These are phyloP conservation scores for Oryza rufipogon DNA, from an alignment of 176 grass and related monocot genomes.

Conservation along the genomic window DNA sequence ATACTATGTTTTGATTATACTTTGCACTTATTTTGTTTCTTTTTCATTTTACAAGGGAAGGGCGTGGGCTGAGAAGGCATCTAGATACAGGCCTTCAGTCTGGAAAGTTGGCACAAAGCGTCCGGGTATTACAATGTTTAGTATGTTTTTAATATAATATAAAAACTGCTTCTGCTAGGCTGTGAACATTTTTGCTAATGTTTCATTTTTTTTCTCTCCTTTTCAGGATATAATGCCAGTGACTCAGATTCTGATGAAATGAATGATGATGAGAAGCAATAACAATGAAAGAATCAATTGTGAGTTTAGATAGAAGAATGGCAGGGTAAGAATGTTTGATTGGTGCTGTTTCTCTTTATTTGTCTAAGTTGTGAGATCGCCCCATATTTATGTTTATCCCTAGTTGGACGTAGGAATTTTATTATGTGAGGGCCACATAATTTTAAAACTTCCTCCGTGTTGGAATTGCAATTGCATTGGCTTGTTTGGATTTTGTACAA, in stretches of 20 bases:
- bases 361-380: background rate
- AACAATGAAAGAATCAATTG: constrained; percentile 6
- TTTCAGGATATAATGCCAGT: constrained; percentile 64
- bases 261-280: constrained; percentile 39
- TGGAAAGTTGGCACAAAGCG: constrained; percentile 54
- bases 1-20: constrained; percentile 23
- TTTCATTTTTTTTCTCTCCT: background rate
- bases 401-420: background rate
- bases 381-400: background rate
- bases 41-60: constrained; percentile 46
- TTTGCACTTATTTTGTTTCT: background rate
- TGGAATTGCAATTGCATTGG: background rate
- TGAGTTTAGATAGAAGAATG: constrained; percentile 37
- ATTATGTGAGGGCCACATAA: background rate
- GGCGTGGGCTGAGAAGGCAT: constrained; percentile 53
- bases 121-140: constrained; percentile 43
- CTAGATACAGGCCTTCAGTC: constrained; percentile 48
- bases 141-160: background rate
- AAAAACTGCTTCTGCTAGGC: background rate
- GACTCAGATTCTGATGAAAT: constrained; percentile 60
- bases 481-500: background rate
- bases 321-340: constrained; percentile 40
- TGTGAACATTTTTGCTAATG: constrained; percentile 1
- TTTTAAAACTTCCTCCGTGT: background rate
- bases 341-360: background rate